phyloP scores from a whole-genome alignment of 176 grass and related monocot species.

The Hsuehochloa calcarea region DNA sequence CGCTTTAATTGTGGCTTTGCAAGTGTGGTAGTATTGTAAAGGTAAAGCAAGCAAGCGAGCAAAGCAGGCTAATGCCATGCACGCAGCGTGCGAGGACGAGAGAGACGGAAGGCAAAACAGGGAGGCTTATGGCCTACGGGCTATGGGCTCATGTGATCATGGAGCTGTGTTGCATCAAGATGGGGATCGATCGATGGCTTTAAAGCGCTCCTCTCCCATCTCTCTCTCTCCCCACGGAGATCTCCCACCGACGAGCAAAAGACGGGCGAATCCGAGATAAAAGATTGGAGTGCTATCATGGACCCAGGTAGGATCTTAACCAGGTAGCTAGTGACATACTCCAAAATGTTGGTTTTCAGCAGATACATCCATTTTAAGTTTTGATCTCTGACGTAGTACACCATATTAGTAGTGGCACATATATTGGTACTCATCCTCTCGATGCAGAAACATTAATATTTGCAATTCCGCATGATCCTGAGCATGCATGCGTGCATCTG shows the following conservation, averaged over 20 bases:
- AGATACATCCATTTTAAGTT: too few relatives aligned
- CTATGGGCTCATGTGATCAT: not conserved
- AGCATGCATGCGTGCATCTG: not conserved
- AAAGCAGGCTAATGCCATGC: not conserved
- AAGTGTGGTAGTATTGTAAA: not conserved
- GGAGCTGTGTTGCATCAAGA: not conserved
- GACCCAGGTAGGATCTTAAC: not conserved
- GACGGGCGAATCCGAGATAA: not conserved
- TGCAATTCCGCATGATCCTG: not conserved
- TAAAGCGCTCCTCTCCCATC: not conserved
- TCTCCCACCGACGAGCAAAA: not conserved
- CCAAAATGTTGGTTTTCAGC: too few relatives aligned
- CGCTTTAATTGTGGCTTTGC: constrained; percentile 28
- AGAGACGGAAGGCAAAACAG: not conserved
- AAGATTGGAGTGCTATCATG: not conserved
- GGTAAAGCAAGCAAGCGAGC: not conserved
- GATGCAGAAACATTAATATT: not conserved
- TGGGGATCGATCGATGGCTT: not conserved
- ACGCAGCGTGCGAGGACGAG: not conserved
- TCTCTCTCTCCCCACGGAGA: not conserved
- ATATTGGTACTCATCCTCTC: not conserved
- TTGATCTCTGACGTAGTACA: too few relatives aligned
- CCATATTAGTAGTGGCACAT: too few relatives aligned
- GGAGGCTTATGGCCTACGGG: not conserved
- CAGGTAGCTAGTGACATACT: too few relatives aligned